Evolutionary conservation across 2,329 filamentous ascomycete species (phyloP), one percentile per base, ranked within the genome.

Genomic region (Diaporthe eres): DNA sequence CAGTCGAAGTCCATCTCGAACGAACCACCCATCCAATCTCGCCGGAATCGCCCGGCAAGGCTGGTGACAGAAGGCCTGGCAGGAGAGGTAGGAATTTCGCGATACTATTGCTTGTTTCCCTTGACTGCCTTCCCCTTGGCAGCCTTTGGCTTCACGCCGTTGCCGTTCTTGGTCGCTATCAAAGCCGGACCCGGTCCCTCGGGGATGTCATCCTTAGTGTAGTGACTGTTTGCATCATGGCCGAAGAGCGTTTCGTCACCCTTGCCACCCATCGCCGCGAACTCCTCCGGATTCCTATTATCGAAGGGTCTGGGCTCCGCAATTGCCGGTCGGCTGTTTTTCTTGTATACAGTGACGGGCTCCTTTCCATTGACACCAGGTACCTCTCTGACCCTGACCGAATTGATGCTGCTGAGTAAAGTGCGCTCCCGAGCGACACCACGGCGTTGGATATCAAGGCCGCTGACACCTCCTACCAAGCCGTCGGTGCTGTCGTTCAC

Each of bases 401-500:
- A 91, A 83, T 98, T 98, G 83, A 98, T 90, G 67, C 90, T 92
- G 80, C 94, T 93, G 51, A 99, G 89, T 72, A 98, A 85, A 0
- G 97, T 99, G 65, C 97, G 92, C 85, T 98, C 94, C 19, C 97
- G 92, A 37, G 90, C 87, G 0, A 95, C 86, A 78, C 96, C 97
- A 78, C 96, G 92, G 80, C 93, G 94, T 37, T 93, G 92, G 82
- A 99, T 96, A 79, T 97, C 95, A 13, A 99, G 89, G 15, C 91
- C 90, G 34, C 92, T 92, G 79, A 99, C 91, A 44, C 94, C 95
- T n/a, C 94, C 94, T 0, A 97, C 96, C 31, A 99, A 89, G 8
- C 96, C 96, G 81, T 97, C 95, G 22, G 96, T 98, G 85, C 95
- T 98, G 85, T 98, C 96, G 77, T 92, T 92, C 42, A 93, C 88